Evolutionary conservation across 208 protist genomes (phyloP), one percentile per base, ranked within the genome.

Genomic region (Jaenimonas drosophilae): DNA sequence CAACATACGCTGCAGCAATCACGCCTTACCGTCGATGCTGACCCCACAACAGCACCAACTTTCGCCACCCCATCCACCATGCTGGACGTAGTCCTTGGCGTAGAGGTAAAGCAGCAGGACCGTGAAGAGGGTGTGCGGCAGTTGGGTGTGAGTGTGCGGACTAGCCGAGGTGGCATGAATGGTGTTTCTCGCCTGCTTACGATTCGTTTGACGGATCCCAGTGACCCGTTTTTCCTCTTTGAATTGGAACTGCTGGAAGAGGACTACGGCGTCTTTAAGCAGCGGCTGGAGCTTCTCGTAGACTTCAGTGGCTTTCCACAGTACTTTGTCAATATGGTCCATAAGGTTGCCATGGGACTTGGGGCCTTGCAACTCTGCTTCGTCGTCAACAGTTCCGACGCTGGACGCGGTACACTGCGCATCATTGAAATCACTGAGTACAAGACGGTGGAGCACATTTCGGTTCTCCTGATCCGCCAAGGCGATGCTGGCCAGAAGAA

Each of bases 371-470:
- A 74, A 64, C 33, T 56, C 32, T 29, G 7, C n/a, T 78, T 80
- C 26, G 29, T 48, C 28, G 54, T 74, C 9, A 25, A 41, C 25
- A 19, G 37, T 0, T 28, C 40, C 24, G 36, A 64, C 20, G 39
- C 21, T 7, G 38, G 33, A 4, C 56, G 65, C n/a, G 77, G 76
- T 12, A 78, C 64, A 14, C 53, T 93, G 34, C 77, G 79, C 12
- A 64, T 93, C 16, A 33, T 90, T 2, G 80, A 93, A 53, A 31
- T 51, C 41, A 93, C 76, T 1, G 58, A 67, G 11, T 89, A 88
- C 49, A 74, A 75, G 21, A 86, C 72, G 0, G 69, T 90, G n/a
- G 80, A 93, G 59, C 79, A 90, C 61, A 65, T 93, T 29, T 85
- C 79, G 16, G 60, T 93, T 6, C 9, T 60, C 25, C 48, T 93